phyloP scores from a whole-genome alignment of 108 stramenopile species.

The Cyclotella atomus region DNA sequence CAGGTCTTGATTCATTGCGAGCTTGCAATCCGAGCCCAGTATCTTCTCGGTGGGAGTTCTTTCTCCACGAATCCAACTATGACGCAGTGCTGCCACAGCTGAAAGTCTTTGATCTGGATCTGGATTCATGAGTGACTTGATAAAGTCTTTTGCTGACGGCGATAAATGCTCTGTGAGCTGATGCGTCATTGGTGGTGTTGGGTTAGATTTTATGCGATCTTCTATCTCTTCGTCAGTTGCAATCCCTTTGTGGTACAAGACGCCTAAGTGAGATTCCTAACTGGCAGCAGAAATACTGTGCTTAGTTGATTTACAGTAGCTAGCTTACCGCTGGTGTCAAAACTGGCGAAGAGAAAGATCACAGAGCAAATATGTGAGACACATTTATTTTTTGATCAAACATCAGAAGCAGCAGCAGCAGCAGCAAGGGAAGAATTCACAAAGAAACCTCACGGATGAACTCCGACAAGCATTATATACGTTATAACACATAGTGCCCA shows the following conservation, averaged over 20 bases:
- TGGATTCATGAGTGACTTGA: slow-evolving; percentile 45
- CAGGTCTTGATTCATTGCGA: slow-evolving; percentile 70
- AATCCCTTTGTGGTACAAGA: too few relatives aligned
- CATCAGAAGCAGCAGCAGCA: too few relatives aligned
- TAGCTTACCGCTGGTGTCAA: too few relatives aligned
- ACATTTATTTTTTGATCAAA: too few relatives aligned
- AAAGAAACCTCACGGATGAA: slow-evolving; percentile 83
- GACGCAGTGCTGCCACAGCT: slow-evolving; percentile 53
- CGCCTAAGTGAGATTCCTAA: too few relatives aligned
- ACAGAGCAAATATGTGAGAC: too few relatives aligned
- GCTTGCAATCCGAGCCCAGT: slow-evolving; percentile 67
- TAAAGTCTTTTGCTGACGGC: slow-evolving; percentile 61
- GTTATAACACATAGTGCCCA: slow-evolving; percentile 85
- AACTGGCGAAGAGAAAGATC: too few relatives aligned
- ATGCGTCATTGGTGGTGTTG: slow-evolving; percentile 49
- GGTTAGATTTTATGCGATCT: slow-evolving; percentile 43
- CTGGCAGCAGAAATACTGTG: too few relatives aligned
- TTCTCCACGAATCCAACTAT: slow-evolving; percentile 68
- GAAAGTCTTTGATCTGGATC: slow-evolving; percentile 57
- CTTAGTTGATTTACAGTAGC: too few relatives aligned
- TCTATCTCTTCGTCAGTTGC: slow-evolving; percentile 70
- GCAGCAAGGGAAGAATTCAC: too few relatives aligned
- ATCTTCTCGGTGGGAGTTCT: slow-evolving; percentile 69
- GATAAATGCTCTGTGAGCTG: slow-evolving; percentile 47
- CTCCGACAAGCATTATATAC: slow-evolving; percentile 85